Evolutionary conservation across 2,329 filamentous ascomycete species (phyloP), one percentile per base, ranked within the genome.

Genomic region (Rosellinia necatrix): DNA sequence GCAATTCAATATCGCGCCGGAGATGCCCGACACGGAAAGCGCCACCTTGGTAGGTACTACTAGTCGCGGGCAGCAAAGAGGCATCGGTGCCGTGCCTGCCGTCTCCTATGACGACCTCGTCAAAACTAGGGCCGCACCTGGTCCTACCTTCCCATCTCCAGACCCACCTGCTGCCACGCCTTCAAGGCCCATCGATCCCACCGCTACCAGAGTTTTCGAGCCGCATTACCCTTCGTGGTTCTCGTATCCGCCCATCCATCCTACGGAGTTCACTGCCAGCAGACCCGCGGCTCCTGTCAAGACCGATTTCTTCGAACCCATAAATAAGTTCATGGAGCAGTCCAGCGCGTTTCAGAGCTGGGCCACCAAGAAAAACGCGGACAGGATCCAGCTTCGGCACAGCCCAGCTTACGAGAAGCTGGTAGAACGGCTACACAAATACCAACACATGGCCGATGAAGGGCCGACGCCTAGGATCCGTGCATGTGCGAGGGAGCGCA

Each of bases 271-370:
- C 27, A 56, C 61, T 6, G 37, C 35, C 9, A 17, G 12, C 17
- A 46, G 13, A 37, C 10, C 19, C n/a, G 6, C n/a, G 13, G 34
- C 22, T 19, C 29, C 29, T 43, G 21, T 46, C 4, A 56, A 40
- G 12, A 32, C 15, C 15, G 24, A 22, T 0, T 22, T 37, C 10
- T 29, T 32, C n/a, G 21, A 60, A 37, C 30, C 43, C 30, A 56
- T 48, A 2, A n/a, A 56, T 6, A 6, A 13, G n/a, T 58, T 62
- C 44, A 43, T 66, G 15, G 19, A 58, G 19, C 58, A 60, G 27
- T 65, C 63, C 4, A 19, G 15, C 19, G 53, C 53, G 29, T 52
- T 67, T 15, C 59, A 56, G 38, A 15, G 46, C 27, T 64, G 59
- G 58, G 46, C 64, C n/a, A 17, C 49, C 6, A 19, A 58, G 37